phyloP scores from a whole-genome alignment of 2,329 filamentous ascomycete species.

The Phialemoniopsis sp. region DNA sequence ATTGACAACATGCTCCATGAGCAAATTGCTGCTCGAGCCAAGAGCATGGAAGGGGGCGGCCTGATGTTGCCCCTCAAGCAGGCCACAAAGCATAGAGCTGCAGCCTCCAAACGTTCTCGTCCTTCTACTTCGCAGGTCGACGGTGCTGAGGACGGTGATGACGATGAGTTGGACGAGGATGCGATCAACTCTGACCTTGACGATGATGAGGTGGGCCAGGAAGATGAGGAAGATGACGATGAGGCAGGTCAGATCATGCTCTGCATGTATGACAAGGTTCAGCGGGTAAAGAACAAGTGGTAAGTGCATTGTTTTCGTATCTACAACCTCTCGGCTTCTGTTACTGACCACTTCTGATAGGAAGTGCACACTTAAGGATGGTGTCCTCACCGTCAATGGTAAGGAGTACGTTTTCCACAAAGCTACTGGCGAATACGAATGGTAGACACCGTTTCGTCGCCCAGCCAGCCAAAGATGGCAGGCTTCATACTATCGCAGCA shows the following conservation, averaged over 20 bases:
- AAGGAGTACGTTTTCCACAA: conserved; percentile 99
- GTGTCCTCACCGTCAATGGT: conserved; percentile 86
- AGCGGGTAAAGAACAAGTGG: conserved; percentile 99
- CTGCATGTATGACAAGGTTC: conserved; percentile 99
- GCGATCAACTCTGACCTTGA: conserved; percentile 98
- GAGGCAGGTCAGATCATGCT: conserved; percentile 87
- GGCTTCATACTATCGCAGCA: no score
- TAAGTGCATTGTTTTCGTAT: conserved; percentile 26
- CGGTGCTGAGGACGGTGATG: conserved; percentile 49
- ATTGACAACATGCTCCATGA: conserved; percentile 68
- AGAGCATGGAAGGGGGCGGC: conserved; percentile 68
- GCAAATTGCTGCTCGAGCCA: conserved; percentile 61
- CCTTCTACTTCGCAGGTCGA: conserved; percentile 50
- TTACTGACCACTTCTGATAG: conserved; percentile 27
- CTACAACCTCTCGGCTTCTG: no score
- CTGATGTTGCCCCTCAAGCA: conserved; percentile 69
- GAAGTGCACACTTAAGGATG: conserved; percentile 98
- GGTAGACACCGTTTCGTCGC: conserved; percentile 49
- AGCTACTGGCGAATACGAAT: conserved; percentile 95
- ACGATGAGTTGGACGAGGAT: conserved; percentile 75
- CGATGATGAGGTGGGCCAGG: conserved; percentile 81
- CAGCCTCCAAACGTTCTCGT: conserved; percentile 15
- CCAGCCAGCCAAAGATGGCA: no score
- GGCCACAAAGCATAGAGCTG: conserved; percentile 29
- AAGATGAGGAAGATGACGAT: conserved; percentile 85